Percentiles rank a stretch among this genome's conserved stretches.
phyloP scores from a whole-genome alignment of 768 basidiomycete species.

The Leccinum imitatum region DNA sequence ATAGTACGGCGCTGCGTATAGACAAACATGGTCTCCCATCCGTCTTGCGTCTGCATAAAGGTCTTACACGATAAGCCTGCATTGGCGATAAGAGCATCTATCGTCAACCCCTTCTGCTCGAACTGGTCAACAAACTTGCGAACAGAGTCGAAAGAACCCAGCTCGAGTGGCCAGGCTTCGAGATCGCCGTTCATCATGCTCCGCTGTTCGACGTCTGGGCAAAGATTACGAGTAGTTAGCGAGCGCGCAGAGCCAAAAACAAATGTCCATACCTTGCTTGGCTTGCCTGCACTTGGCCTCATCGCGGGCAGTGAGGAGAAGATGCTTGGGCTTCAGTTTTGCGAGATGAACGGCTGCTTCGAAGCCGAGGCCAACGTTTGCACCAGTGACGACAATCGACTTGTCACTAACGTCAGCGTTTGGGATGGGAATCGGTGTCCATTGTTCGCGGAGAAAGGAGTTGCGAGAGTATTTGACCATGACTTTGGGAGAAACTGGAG shows the following conservation, averaged over 20 bases:
- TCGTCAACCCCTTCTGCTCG: conserved; percentile 26
- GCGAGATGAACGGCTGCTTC: conserved; percentile 29
- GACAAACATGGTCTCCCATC: conserved; percentile 39
- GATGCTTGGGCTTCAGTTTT: conserved; percentile 23
- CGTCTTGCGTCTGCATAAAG: conserved; percentile 33
- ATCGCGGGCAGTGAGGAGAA: conserved; percentile 29
- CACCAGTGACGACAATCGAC: conserved; percentile 24
- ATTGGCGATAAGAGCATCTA: conserved; percentile 34
- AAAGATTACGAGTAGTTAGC: conserved; percentile 4
- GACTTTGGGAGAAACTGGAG: not conserved
- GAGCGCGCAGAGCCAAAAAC: not conserved
- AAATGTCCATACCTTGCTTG: conserved; percentile 17
- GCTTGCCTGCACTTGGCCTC: conserved; percentile 20
- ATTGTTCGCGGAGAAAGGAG: conserved; percentile 29
- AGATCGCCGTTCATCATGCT: conserved; percentile 6
- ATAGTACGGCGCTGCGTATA: not conserved
- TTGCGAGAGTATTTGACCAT: conserved; percentile 26
- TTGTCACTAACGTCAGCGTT: conserved; percentile 22
- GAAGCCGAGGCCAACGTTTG: conserved; percentile 33
- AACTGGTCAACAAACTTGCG: conserved; percentile 30
- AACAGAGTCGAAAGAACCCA: conserved; percentile 35
- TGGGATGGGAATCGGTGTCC: conserved; percentile 26
- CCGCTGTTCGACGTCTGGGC: conserved; percentile 21
- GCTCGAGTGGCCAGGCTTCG: conserved; percentile 36
- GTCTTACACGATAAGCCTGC: conserved; percentile 23